A percentile compares a stretch with the other conserved stretches of the same genome.
Evolutionary conservation across 176 grass and related monocot species (phyloP).

Genomic region (Otatea glauca): DNA sequence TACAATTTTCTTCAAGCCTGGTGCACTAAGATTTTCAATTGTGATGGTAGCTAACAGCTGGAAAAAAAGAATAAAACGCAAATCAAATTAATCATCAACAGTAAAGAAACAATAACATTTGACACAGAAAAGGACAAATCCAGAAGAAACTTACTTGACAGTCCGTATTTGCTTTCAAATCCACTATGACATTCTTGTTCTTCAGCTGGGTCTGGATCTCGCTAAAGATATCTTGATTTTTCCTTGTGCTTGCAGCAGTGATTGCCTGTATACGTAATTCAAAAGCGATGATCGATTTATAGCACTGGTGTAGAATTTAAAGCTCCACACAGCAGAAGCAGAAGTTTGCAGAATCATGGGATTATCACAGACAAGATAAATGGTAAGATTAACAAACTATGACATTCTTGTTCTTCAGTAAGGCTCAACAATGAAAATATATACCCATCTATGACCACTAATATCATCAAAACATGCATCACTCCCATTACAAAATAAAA

Average conservation of each 20-base stretch:
- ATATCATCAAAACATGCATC: neutral
- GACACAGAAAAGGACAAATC: neutral
- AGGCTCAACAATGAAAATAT: neutral
- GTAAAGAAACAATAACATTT: neutral
- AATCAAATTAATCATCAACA: neutral
- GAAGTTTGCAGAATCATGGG: neutral
- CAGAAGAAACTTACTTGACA: conserved; percentile 53
- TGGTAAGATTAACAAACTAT: neutral
- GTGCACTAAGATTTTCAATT: conserved; percentile 48
- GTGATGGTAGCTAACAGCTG: conserved; percentile 67
- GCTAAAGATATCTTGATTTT: conserved; percentile 59
- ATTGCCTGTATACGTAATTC: conserved; percentile 48
- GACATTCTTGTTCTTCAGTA: too few species aligned
- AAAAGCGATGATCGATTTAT: conserved; percentile 15
- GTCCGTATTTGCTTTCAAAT: conserved; percentile 64
- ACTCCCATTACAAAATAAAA: conserved; percentile 25
- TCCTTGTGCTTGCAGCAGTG: conserved; percentile 53
- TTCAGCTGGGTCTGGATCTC: conserved; percentile 66
- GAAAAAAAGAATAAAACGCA: conserved; percentile 7
- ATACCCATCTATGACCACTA: too few species aligned
- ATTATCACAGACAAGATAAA: neutral
- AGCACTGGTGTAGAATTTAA: neutral
- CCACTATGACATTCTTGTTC: conserved; percentile 59
- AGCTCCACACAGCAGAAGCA: neutral
- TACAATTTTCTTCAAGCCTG: conserved; percentile 66